Base-by-base conservation (phyloP, 176 grass and related monocot genomes). In the Hordeum marinum region DNA sequence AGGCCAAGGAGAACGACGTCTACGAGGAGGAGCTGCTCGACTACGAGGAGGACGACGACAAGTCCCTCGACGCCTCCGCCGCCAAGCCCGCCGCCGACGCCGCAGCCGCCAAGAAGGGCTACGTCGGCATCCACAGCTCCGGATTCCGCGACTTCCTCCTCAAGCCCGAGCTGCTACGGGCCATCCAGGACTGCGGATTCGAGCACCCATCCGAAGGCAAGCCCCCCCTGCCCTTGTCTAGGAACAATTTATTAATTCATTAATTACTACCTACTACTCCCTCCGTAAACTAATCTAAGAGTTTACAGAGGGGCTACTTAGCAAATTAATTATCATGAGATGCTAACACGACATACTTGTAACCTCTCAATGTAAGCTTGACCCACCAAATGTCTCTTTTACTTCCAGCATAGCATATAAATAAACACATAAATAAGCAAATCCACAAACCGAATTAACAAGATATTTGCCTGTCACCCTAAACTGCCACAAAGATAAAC, bases 21-120 rank as follows among this genome's bases (percentile, higher is more conserved):
- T 99, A 99, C 68, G 96, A 99, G 72, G 96, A 99, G 94, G 96
- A 99, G 88, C 96, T 99, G 41, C 90, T 99, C 42, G 96, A 96
- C 88, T 99, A 99, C 88, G 96, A 99, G 55, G 96, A 99, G 82
- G 96, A 99, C 8, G 96, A 96, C 8, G 96, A 94, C 68, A 99
- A 99, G 90, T 54, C 91, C 7, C 46, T 91, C 41, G 96, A 99
- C 76, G 92, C 84, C 69, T 78, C 91, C 55, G 86, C 93, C 25
- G 91, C 83, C 36, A 99, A 99, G 82, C 79, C 90, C 82, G 59
- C 87, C 4, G 91, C 81, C n/a, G 96, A 96, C 5, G 92, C 81
- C 21, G 93, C 94, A 25, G 91, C 70, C 12, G 80, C 82, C 2
- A 96, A 99, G 71, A 99, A 96, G 85, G 97, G 97, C 4, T 99